A percentile compares a stretch with the other conserved stretches of the same genome.
Evolutionary conservation across 2,329 filamentous ascomycete genomes (phyloP).

Genomic region (Aspergillus sergii): DNA sequence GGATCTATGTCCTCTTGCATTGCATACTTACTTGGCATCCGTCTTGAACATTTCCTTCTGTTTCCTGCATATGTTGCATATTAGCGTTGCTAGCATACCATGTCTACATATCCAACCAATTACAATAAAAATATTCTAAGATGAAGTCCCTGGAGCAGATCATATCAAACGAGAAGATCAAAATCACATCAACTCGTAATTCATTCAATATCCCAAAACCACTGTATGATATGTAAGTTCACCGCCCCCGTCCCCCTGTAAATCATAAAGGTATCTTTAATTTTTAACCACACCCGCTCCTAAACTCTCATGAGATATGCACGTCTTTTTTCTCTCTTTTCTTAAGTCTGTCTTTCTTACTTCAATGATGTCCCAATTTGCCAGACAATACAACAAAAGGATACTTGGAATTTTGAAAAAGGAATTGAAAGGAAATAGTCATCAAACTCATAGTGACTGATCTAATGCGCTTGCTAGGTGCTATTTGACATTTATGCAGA

Average conservation of each 20-base stretch:
- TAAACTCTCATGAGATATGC: neutral
- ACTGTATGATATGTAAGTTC: neutral
- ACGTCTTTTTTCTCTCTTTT: neutral
- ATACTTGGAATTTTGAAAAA: conserved; percentile 2
- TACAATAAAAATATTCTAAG: neutral
- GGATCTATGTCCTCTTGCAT: neutral
- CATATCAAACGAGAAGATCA: neutral
- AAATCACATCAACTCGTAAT: neutral
- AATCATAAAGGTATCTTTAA: neutral
- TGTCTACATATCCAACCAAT: neutral
- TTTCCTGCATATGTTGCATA: conserved; percentile 2
- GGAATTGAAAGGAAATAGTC: conserved; percentile 10
- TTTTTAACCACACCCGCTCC: neutral
- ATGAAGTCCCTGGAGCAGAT: neutral
- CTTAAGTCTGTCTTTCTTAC: neutral
- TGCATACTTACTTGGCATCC: neutral
- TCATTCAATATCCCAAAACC: neutral
- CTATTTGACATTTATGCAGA: conserved; percentile 2
- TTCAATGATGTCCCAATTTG: neutral
- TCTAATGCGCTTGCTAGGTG: conserved; percentile 8
- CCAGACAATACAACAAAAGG: neutral
- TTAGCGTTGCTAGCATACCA: conserved; percentile 2
- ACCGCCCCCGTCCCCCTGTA: neutral
- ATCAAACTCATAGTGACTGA: conserved; percentile 16
- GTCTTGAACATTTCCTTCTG: neutral